These are phyloP conservation scores for Penicillium mononematosum DNA, from an alignment of 495 filamentous ascomycete species.

Conservation along the genomic window DNA sequence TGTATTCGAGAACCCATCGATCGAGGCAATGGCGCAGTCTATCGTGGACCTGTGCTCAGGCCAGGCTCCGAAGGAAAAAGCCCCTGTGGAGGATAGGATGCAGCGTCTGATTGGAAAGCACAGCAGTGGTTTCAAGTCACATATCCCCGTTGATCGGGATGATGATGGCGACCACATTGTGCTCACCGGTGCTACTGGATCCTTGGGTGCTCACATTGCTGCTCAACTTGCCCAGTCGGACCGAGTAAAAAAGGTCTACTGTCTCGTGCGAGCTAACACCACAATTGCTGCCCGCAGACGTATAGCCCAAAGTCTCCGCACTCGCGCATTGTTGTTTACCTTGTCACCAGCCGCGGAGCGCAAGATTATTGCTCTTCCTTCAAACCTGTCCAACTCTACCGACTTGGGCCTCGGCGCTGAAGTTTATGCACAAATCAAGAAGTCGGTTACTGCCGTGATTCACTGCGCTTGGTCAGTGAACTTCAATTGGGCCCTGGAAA, in stretches of 20 bases:
- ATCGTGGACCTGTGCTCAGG: constrained; percentile 15
- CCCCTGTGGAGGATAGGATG: constrained; percentile 25
- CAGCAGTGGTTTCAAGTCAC: constrained; percentile 28
- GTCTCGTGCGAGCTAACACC: constrained; percentile 54
- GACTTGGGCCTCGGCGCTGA: constrained; percentile 38
- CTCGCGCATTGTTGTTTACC: constrained; percentile 26
- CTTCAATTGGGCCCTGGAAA: constrained; percentile 61
- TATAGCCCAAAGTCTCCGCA: constrained; percentile 48
- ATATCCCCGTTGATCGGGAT: constrained; percentile 23
- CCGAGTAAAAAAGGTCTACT: constrained; percentile 47
- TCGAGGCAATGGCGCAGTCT: constrained; percentile 28
- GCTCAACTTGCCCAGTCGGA: constrained; percentile 30
- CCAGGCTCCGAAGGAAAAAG: constrained; percentile 13
- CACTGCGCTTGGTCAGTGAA: constrained; percentile 75
- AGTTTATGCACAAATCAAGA: too few relatives aligned
- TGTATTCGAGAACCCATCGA: constrained; percentile 40
- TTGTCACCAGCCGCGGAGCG: constrained; percentile 20
- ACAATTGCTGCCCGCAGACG: constrained; percentile 46
- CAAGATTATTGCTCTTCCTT: constrained; percentile 44
- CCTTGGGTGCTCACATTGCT: constrained; percentile 57
- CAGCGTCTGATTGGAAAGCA: constrained; percentile 35
- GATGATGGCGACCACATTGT: constrained; percentile 25
- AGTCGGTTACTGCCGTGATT: constrained; percentile 49
- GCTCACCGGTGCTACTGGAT: constrained; percentile 65
- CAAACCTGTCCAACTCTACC: constrained; percentile 34